Conservation (phyloP, 2,329 filamentous ascomycete species). For the Fusarium torreyae region DNA sequence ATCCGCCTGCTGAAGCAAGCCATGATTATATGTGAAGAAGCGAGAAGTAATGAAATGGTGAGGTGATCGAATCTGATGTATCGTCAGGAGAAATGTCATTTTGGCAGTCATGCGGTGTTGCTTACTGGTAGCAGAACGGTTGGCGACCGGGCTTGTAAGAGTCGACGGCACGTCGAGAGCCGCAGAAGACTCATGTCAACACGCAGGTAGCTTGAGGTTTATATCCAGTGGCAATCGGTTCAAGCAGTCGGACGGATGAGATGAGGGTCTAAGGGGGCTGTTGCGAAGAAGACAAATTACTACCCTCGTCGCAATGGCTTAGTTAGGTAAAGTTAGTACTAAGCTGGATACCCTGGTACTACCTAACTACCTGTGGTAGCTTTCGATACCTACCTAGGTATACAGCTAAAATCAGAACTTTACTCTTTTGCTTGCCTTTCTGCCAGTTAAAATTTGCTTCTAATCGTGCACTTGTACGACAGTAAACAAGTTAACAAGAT, state of each 20-base stretch:
- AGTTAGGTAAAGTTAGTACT: background rate
- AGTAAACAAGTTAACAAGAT: no score
- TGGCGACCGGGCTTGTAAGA: background rate
- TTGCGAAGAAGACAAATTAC: no score
- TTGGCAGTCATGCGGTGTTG: background rate
- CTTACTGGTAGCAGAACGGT: conserved; percentile 15
- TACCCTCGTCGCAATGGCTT: background rate
- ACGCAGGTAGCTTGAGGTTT: background rate
- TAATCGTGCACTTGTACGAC: no score
- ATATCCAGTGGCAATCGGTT: background rate
- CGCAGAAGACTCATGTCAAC: conserved; percentile 3
- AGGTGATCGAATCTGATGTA: background rate
- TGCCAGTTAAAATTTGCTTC: background rate
- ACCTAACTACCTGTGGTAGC: no score
- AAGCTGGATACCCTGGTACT: background rate
- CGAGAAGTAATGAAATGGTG: background rate
- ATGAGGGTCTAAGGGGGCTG: no score
- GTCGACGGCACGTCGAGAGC: conserved; percentile 1
- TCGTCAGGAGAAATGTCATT: background rate
- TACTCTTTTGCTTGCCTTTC: background rate
- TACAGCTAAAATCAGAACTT: background rate
- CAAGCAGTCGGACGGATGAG: no score
- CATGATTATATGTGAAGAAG: background rate
- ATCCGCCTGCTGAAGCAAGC: background rate
- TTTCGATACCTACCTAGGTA: background rate